A percentile compares a stretch with the other conserved stretches of the same genome.
Evolutionary conservation across 768 basidiomycete genomes (phyloP).

Genomic region (Amanita brunnescens): DNA sequence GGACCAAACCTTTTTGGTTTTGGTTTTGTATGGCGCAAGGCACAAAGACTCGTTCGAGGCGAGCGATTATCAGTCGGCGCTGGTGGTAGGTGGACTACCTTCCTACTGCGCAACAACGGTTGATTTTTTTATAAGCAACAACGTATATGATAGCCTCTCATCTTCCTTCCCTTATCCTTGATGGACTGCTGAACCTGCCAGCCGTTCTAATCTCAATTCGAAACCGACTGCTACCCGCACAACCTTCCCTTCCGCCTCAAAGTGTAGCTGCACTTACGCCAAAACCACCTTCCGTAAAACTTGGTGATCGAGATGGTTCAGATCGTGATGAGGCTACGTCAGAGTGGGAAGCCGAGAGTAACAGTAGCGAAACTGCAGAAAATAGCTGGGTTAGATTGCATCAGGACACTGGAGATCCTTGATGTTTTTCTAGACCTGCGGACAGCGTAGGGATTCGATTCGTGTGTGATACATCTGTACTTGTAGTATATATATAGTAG

Average conservation of each 20-base stretch:
- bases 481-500: background rate
- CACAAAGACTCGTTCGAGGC: constrained; percentile 53
- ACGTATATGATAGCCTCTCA: constrained; percentile 66
- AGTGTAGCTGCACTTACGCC: constrained; percentile 17
- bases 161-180: constrained; percentile 57
- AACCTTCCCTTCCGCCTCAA: constrained; percentile 34
- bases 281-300: constrained; percentile 4
- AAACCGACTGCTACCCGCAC: constrained; percentile 47
- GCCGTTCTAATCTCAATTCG: constrained; percentile 54
- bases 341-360: constrained; percentile 65
- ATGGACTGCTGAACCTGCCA: constrained; percentile 58
- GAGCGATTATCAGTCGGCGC: constrained; percentile 69
- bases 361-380: constrained; percentile 43
- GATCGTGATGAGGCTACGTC: constrained; percentile 39
- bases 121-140: constrained; percentile 34
- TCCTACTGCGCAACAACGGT: background rate
- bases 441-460: background rate
- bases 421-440: too few relatives aligned
- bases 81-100: constrained; percentile 46
- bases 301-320: constrained; percentile 10
- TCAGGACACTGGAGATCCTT: background rate
- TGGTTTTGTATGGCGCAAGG: constrained; percentile 36
- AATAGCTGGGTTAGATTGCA: constrained; percentile 66
- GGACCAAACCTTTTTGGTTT: constrained; percentile 35
- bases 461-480: background rate